Evolutionary conservation across 2,329 filamentous ascomycete species (phyloP), one percentile per base, ranked within the genome.

Genomic region (Clonostachys chloroleuca): DNA sequence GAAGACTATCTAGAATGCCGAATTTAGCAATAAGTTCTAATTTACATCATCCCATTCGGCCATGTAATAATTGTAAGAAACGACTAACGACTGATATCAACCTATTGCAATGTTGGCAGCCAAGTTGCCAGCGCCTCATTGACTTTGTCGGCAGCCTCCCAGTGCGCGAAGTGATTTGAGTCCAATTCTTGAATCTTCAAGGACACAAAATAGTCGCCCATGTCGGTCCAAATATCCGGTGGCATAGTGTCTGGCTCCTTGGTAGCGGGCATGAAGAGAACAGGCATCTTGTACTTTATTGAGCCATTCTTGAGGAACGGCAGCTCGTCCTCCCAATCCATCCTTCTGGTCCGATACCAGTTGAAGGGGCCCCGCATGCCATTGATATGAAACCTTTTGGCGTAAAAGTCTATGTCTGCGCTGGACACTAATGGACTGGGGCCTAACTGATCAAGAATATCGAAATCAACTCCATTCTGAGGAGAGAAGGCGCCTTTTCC

Each of bases 291-390:
- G 12, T n/a, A 39, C 14, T 18, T n/a, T 17, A 49, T 59, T 73
- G 44, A 51, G 34, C 81, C 56, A 83, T 82, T 47, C 77, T 88
- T 68, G 46, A 81, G 70, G 33, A 86, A 69, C 37, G 70, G 59
- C 47, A 62, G 55, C 58, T 95, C 90, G 52, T 95, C 87, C 40
- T 87, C 77, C 60, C 74, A 86, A 63, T 94, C 94, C 49, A 83
- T 63, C 60, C 78, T 70, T 9, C 78, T 71, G 3, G 79, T 86
- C 40, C 88, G 81, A 67, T 96, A 96, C 87, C 88, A 95, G 65
- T 89, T 90, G 49, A 87, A 71, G 9, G 88, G 86, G 3, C 87
- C 88, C 55, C 83, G 78, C 50, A 95, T 66, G n/a, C 88, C 88
- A 57, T 83, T 77, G 30, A 78, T 74, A 4, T 69, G 62, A 63